Evolutionary conservation across 768 basidiomycete species (phyloP).

Genomic region (Strobilomyces confusus): DNA sequence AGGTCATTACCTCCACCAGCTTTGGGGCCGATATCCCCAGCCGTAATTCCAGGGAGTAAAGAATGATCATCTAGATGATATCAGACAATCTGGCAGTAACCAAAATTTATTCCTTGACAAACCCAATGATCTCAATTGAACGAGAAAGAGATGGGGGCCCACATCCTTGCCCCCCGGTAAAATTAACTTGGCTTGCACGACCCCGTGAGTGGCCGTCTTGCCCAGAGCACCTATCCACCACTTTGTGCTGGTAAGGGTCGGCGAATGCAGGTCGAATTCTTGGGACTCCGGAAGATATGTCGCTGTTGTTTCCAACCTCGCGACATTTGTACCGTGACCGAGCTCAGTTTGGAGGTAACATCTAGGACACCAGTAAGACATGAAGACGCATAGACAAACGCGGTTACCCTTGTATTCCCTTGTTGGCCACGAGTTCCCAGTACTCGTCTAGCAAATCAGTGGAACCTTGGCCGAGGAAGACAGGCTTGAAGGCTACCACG

Average conservation of each 20-base stretch:
- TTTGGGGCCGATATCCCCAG: constrained; percentile 62
- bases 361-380: constrained; percentile 22
- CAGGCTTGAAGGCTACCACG: constrained; percentile 55
- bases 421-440: constrained; percentile 43
- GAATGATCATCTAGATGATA: constrained; percentile 50
- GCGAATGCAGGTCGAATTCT: constrained; percentile 75
- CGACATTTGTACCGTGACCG: constrained; percentile 73
- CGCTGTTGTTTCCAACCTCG: constrained; percentile 68
- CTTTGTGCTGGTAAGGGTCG: constrained; percentile 69
- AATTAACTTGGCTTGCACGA: constrained; percentile 72
- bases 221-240: constrained; percentile 82
- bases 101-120: constrained; percentile 2
- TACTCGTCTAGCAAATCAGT: constrained; percentile 51
- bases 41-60: constrained; percentile 53
- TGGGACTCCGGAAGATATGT: constrained; percentile 62
- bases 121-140: constrained; percentile 66
- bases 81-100: background rate
- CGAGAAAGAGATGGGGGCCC: constrained; percentile 74
- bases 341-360: constrained; percentile 79
- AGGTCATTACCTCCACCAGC: constrained; percentile 29
- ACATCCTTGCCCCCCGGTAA: constrained; percentile 55
- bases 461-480: constrained; percentile 60
- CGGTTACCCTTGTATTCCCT: constrained; percentile 53
- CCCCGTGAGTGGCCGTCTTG: constrained; percentile 69
- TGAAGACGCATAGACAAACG: background rate